phyloP scores from a whole-genome alignment of 805 yeast genomes.

The Brettanomyces naardenensis region DNA sequence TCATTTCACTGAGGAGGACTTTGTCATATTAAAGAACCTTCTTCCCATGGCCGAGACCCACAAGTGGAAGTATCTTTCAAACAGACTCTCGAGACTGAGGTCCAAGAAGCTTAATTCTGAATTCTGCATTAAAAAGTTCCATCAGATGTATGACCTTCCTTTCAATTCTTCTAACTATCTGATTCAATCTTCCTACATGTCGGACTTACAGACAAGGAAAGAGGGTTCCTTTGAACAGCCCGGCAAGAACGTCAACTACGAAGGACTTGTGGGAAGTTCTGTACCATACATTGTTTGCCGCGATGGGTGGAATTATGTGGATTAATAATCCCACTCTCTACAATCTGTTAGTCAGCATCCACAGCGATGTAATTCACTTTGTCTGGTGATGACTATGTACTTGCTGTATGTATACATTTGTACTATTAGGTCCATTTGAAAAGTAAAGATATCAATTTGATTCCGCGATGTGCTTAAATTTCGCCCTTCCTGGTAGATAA shows the following conservation, averaged over 20 bases:
- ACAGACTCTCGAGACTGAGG: conserved; percentile 22
- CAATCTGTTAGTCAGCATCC: too few relatives aligned
- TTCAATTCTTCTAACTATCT: conserved; percentile 20
- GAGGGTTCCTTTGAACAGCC: neutral
- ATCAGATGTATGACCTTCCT: conserved; percentile 26
- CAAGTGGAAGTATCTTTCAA: conserved; percentile 27
- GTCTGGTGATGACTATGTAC: neutral
- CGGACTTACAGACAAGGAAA: neutral
- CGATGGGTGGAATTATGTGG: conserved; percentile 25
- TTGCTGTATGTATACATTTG: neutral
- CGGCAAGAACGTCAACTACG: conserved; percentile 11
- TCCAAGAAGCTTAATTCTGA: conserved; percentile 25
- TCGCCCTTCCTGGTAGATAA: too few relatives aligned
- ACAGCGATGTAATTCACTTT: too few relatives aligned
- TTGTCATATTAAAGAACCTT: conserved; percentile 18
- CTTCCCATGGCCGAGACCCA: conserved; percentile 26
- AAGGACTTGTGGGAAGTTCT: conserved; percentile 27
- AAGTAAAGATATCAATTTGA: too few relatives aligned
- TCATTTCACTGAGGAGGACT: conserved; percentile 24
- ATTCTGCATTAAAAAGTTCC: conserved; percentile 23
- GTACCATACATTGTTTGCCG: conserved; percentile 23
- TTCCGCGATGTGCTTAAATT: too few relatives aligned
- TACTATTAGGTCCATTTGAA: too few relatives aligned
- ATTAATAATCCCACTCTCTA: too few relatives aligned
- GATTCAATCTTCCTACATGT: conserved; percentile 6